Base-by-base conservation (phyloP, 2,329 filamentous ascomycete genomes). In the Fusarium bulbicola region DNA sequence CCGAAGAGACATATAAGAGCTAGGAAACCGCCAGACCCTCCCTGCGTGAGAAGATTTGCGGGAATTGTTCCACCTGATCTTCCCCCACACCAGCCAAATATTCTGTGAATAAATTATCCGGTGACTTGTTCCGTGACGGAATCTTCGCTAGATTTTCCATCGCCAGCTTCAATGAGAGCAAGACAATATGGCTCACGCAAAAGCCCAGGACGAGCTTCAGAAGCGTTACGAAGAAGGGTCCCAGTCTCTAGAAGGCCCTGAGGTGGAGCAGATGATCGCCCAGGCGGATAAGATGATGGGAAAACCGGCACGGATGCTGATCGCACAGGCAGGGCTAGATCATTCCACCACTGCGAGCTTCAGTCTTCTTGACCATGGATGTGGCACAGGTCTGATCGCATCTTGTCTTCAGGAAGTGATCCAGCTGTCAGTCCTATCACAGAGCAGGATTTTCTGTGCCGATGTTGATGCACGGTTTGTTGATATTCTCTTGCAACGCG, bases 361-460 rank as follows among this genome's bases (percentile, higher is more conserved):
- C 4, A 28, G 18, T 21, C 45, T 46, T 46, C 45, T 46, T 28
- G 45, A 28, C 8, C 13, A 46, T 15, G 45, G 43, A 0, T 28
- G 45, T 4, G 26, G 45, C 9, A 46, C 45, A 28, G 45, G 18
- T 11, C 13, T 46, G 26, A 28, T 46, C 9, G 45, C 26, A 15
- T 46, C 18, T 0, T 46, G 6, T 47, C 18, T 28, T 12, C 26
- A 47, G 0, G 13, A 28, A 47, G 26, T 28, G 26, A 47, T 15
- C 0, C 6, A 15, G 4, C 26, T 26, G 1, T 21, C 18, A 0
- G 6, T 47, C 3, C 1, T 47, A 6, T 28, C 45, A 7, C 6
- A 28, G 9, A 47, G 45, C 26, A 47, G 3, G 9, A 21, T 28
- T 7, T 15, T 21, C 2, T 21, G 45, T 28, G 26, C 18, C 4